Base-by-base conservation (phyloP, 257 asterid species). In the Eucommia ulmoides region DNA sequence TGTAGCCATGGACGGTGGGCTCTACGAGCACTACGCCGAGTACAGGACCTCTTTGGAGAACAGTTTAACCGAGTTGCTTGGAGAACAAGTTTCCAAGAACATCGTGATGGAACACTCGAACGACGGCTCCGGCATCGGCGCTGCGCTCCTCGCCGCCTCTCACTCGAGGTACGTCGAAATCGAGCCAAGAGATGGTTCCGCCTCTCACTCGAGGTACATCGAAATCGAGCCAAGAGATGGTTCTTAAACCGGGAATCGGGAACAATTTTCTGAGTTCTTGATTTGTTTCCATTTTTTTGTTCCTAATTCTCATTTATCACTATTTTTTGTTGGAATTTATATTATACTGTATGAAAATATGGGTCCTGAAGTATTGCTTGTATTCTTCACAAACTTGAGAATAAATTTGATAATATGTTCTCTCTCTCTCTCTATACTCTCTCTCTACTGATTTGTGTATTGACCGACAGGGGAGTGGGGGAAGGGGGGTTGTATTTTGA, bases 61-160 rank as follows among this genome's bases (percentile, higher is more conserved):
- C 62, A 68, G 84, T 1, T 22, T 83, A 62, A 51, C 42, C 16
- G 94, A 83, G 54, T 52, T 86, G 62, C 68, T 86, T 1, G 93
- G 86, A 46, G 74, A 56, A 38, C 81, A 60, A 45, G 35, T 64
- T 4, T 56, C 77, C 8, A n/a, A 60, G 11, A 48, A 56, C 57
- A 63, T 86, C 38, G 51, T 42, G 35, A 42, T 86, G 41, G 78
- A 63, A 77, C 96, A 78, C 59, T 80, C 96, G 0, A 77, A 66
- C 3, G 96, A 86, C 45, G 96, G 96, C 11, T 86, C 96, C 2
- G 94, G 96, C 54, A 76, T 83, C 23, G 94, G 96, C 1, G 96
- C 96, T 5, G 94, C 93, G 45, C 93, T 86, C 41, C 78, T 86
- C 16, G 94, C 96, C 12, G 94, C 96, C 51, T 72, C 89, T 14